A percentile compares a stretch with the other conserved stretches of the same genome.
phyloP scores from a whole-genome alignment of 2,329 filamentous ascomycete genomes.

The Penicillium sp. region DNA sequence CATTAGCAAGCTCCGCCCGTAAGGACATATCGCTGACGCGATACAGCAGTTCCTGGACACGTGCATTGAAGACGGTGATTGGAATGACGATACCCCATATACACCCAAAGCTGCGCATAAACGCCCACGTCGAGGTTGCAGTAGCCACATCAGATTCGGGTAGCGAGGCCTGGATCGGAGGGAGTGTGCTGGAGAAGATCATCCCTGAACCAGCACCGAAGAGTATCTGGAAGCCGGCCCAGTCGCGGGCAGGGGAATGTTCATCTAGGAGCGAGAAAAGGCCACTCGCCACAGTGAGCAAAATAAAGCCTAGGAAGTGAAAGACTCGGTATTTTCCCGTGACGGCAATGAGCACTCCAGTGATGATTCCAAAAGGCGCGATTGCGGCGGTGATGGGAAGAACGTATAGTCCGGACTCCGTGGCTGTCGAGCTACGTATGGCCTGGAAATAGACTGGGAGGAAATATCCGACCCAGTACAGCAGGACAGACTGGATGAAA shows the following conservation, averaged over 20 bases:
- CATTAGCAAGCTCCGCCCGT: conserved; percentile 12
- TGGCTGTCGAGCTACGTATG: conserved; percentile 37
- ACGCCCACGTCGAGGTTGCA: conserved; percentile 30
- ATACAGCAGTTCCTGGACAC: conserved; percentile 16
- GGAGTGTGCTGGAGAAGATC: conserved; percentile 26
- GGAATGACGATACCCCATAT: conserved; percentile 35
- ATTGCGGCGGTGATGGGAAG: conserved; percentile 30
- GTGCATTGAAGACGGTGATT: conserved; percentile 33
- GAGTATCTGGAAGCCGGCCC: conserved; percentile 35
- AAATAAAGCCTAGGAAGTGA: conserved; percentile 29
- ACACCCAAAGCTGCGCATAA: conserved; percentile 33
- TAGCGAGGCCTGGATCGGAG: conserved; percentile 31
- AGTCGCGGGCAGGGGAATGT: conserved; percentile 26
- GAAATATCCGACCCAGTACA: conserved; percentile 30
- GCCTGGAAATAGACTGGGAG: conserved; percentile 50
- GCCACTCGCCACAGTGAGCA: conserved; percentile 29
- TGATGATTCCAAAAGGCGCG: conserved; percentile 29
- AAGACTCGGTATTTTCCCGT: conserved; percentile 35
- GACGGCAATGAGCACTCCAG: conserved; percentile 34
- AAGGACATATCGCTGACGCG: conserved; percentile 15
- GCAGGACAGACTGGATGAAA: conserved; percentile 18
- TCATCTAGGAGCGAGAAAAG: conserved; percentile 27
- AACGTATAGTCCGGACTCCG: conserved; percentile 32
- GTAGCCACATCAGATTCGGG: conserved; percentile 29
- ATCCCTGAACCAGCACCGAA: conserved; percentile 28